A percentile compares a stretch with the other conserved stretches of the same genome.
Evolutionary conservation across 2,329 filamentous ascomycete species (phyloP).

Genomic region (Zymoseptoria brevis): DNA sequence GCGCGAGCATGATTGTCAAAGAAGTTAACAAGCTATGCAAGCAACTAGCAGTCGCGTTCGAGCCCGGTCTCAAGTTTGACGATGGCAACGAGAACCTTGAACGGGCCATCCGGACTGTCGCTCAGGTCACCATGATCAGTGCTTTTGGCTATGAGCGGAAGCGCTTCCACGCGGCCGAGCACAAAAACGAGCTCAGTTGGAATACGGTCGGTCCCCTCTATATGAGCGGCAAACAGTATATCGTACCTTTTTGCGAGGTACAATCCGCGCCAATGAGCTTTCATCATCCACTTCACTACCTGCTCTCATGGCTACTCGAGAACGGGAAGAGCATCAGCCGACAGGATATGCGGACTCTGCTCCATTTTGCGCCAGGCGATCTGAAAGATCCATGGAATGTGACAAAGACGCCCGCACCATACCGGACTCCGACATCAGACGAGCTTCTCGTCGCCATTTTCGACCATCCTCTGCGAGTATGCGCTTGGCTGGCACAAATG

Average conservation of each 20-base stretch:
- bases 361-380: constrained; percentile 65
- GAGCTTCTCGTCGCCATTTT: constrained; percentile 50
- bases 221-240: constrained; percentile 33
- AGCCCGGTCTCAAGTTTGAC: constrained; percentile 44
- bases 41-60: constrained; percentile 81
- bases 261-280: constrained; percentile 91
- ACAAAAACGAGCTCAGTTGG: constrained; percentile 79
- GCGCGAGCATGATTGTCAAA: constrained; percentile 83
- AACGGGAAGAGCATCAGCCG: constrained; percentile 68
- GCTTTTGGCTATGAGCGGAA: constrained; percentile 82
- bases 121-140: constrained; percentile 78
- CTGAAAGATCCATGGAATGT: constrained; percentile 44
- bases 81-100: constrained; percentile 56
- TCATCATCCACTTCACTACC: constrained; percentile 94
- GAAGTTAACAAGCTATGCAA: constrained; percentile 91
- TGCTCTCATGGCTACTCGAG: constrained; percentile 90
- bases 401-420: constrained; percentile 10
- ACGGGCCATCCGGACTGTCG: constrained; percentile 63
- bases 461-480: constrained; percentile 87
- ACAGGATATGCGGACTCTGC: constrained; percentile 57
- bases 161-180: constrained; percentile 77
- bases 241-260: constrained; percentile 80
- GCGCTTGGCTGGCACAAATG: constrained; percentile 95
- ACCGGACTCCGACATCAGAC: constrained; percentile 19
- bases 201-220: constrained; percentile 79